Base-by-base conservation (phyloP, 2,329 filamentous ascomycete genomes). In the Periconia sp. region DNA sequence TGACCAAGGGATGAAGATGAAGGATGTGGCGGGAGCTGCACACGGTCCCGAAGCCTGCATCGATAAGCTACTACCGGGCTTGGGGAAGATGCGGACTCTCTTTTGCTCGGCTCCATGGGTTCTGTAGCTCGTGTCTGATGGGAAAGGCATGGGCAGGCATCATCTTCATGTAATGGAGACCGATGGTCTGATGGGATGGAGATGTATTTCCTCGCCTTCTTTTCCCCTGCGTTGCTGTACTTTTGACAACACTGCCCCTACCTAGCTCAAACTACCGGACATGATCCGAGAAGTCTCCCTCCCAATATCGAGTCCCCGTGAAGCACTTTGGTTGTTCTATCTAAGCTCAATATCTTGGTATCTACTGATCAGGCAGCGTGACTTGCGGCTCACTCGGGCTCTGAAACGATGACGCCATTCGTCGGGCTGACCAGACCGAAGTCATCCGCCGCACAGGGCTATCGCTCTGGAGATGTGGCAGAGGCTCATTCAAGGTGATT, bases 341-440 rank as follows among this genome's bases (percentile, higher is more conserved):
- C n/a, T n/a, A n/a, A n/a, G n/a, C n/a, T 6, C 16, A 17, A 46
- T 21, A 15, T 31, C 35, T 29, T 36, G n/a, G n/a, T n/a, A 24
- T 19, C 46, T 42, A 47, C 48, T 65, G 61, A 61, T 44, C 34
- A 28, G 26, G 11, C 51, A 51, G 52, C 59, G 56, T 68, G 63
- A 66, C 60, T 54, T 62, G 61, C 54, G 56, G 59, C 61, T 61
- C 52, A 56, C 42, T 46, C 45, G 50, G 48, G 30, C 40, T 41
- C 55, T 56, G 53, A 58, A 43, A 59, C 59, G 47, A 68, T 67
- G 63, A 66, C 63, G 63, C 58, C 63, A 64, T 60, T n/a, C n/a
- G n/a, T n/a, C n/a, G n/a, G n/a, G n/a, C n/a, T n/a, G n/a, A n/a
- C n/a, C n/a, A n/a, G n/a, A n/a, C n/a, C n/a, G n/a, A n/a, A n/a